Evolutionary conservation across 148 eudicot genomes (phyloP).

Genomic region (Nepenthes mirabilis): DNA sequence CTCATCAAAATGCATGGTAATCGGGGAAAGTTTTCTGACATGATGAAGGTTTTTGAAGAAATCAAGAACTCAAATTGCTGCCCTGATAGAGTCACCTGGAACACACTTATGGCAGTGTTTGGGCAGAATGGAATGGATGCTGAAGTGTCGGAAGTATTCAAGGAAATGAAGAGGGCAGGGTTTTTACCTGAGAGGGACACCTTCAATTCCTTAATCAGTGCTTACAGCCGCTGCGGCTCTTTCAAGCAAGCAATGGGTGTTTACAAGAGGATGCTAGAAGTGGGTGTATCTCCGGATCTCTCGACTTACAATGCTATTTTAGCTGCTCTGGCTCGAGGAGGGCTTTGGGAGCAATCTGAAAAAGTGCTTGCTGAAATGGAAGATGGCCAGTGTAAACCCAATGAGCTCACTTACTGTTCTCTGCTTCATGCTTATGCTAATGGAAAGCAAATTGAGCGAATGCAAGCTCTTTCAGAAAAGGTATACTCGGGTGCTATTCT

Average conservation of each 20-base stretch:
- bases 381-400: slow-evolving; percentile 47
- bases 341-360: slow-evolving; percentile 88
- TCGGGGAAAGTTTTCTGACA: slow-evolving; percentile 64
- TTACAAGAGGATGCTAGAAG: slow-evolving; percentile 66
- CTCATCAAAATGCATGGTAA: slow-evolving; percentile 84
- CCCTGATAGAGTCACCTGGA: slow-evolving; percentile 93
- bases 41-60: slow-evolving; percentile 87
- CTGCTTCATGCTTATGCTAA: slow-evolving; percentile 91
- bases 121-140: slow-evolving; percentile 83
- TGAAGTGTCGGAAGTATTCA: slow-evolving; percentile 57
- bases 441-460: slow-evolving; percentile 52
- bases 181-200: slow-evolving; percentile 88
- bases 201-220: slow-evolving; percentile 75
- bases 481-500: slow-evolving; percentile 59
- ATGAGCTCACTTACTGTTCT: slow-evolving; percentile 63
- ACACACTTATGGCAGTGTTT: slow-evolving; percentile 72
- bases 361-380: slow-evolving; percentile 67
- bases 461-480: slow-evolving; percentile 48
- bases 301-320: slow-evolving; percentile 82
- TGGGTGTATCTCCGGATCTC: slow-evolving; percentile 65
- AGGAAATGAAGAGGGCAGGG: slow-evolving; percentile 82
- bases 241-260: slow-evolving; percentile 64
- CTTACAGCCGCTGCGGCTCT: slow-evolving; percentile 75
- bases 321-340: slow-evolving; percentile 80
- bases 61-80: slow-evolving; percentile 47